phyloP scores from a whole-genome alignment of 2,329 filamentous ascomycete species.

The Botrytis pseudocinerea region DNA sequence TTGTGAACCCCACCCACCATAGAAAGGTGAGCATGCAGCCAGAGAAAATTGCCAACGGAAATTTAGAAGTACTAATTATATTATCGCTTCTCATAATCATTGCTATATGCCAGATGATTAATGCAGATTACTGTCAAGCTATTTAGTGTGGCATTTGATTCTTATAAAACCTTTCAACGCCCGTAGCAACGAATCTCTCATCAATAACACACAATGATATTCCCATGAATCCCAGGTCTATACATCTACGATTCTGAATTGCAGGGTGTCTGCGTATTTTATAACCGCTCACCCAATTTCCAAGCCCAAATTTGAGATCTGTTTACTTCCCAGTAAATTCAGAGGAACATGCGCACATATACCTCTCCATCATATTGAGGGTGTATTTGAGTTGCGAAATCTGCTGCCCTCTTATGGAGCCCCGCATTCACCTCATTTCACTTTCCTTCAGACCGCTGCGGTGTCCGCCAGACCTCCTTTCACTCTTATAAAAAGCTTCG shows the following conservation, averaged over 20 bases:
- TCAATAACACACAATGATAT: not conserved
- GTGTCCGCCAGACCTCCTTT: accelerated
- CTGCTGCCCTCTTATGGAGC: accelerated
- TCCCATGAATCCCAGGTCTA: no score
- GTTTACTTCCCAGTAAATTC: not conserved
- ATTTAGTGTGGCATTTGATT: accelerated
- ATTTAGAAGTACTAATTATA: not conserved
- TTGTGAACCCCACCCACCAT: no score
- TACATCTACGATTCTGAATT: no score
- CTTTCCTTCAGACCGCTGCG: not conserved
- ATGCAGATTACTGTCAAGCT: not conserved
- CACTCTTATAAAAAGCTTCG: not conserved
- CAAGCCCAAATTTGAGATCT: not conserved
- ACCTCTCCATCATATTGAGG: not conserved
- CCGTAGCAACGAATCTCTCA: accelerated
- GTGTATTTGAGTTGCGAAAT: not conserved
- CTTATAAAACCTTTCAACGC: not conserved
- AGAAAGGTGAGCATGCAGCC: no score
- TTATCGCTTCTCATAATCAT: not conserved
- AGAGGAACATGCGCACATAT: not conserved
- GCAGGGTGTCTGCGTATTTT: no score
- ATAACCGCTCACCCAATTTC: not conserved
- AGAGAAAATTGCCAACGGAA: no score
- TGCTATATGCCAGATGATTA: not conserved
- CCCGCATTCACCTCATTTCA: accelerated